These are phyloP conservation scores for Triticum urartu DNA, from an alignment of 176 grass and related monocot genomes.

Conservation along the genomic window DNA sequence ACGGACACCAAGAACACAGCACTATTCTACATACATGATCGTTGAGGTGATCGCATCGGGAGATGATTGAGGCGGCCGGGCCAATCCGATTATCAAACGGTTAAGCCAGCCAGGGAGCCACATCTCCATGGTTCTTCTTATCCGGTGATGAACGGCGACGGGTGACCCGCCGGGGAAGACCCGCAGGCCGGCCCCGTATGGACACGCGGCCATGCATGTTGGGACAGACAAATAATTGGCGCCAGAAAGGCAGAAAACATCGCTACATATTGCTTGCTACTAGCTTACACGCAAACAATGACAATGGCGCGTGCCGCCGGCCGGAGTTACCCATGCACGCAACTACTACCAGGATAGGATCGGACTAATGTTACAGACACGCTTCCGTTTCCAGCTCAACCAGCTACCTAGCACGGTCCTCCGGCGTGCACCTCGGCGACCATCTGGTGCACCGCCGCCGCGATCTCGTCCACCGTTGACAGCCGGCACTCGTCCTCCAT, in stretches of 20 bases:
- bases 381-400: not conserved
- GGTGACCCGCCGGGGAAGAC: slow-evolving; percentile 21
- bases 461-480: slow-evolving; percentile 69
- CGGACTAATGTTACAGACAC: slow-evolving; percentile 20
- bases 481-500: slow-evolving; percentile 68
- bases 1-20: not conserved
- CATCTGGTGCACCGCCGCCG: slow-evolving; percentile 66
- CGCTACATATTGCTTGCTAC: slow-evolving; percentile 14
- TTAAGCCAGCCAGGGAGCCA: not conserved
- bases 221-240: slow-evolving; percentile 20
- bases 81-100: not conserved
- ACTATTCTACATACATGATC: not conserved
- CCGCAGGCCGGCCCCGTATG: not conserved
- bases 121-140: not conserved
- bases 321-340: not conserved
- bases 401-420: slow-evolving; percentile 27
- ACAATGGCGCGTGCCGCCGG: slow-evolving; percentile 16
- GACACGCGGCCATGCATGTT: not conserved
- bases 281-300: slow-evolving; percentile 50
- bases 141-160: slow-evolving; percentile 17
- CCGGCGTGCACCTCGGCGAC: slow-evolving; percentile 27
- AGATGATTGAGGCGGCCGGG: slow-evolving; percentile 12
- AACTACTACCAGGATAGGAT: not conserved
- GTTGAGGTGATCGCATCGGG: not conserved
- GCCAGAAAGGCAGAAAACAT: slow-evolving; percentile 6